Evolutionary conservation across 2,329 filamentous ascomycete genomes (phyloP).

Genomic region (Samsoniella hepiali): DNA sequence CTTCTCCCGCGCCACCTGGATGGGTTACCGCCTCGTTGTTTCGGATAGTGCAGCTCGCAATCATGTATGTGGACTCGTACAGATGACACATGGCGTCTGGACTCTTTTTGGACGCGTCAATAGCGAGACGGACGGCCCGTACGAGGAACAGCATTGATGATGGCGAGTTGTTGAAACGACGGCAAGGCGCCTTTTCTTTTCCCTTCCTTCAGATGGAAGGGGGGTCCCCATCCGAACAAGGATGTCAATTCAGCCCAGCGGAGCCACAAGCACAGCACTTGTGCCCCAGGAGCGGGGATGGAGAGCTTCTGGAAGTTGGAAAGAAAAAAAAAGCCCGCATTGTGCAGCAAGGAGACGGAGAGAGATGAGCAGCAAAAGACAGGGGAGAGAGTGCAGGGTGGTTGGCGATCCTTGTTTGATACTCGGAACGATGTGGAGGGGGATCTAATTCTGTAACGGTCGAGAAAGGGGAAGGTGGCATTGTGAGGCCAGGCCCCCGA

Average conservation of each 20-base stretch:
- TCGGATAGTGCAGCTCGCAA: not conserved
- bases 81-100: too few relatives aligned
- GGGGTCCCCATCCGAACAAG: not conserved
- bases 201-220: too few relatives aligned
- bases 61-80: not conserved
- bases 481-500: not conserved
- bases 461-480: not conserved
- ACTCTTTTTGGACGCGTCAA: too few relatives aligned
- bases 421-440: not conserved
- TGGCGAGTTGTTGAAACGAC: not conserved
- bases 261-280: not conserved
- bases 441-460: not conserved
- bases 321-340: not conserved
- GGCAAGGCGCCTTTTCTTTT: not conserved
- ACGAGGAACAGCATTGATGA: not conserved
- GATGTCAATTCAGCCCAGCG: not conserved
- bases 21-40: not conserved
- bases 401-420: conserved; percentile 3
- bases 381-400: not conserved
- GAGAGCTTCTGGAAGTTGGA: conserved; percentile 1
- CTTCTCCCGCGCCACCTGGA: too few relatives aligned
- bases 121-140: too few relatives aligned
- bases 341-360: not conserved
- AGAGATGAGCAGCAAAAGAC: not conserved
- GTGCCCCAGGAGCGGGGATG: not conserved